A percentile compares a stretch with the other conserved stretches of the same genome.
These are phyloP conservation scores for Lepidium campestre DNA, from an alignment of 441 rosid species.

Conservation along the genomic window DNA sequence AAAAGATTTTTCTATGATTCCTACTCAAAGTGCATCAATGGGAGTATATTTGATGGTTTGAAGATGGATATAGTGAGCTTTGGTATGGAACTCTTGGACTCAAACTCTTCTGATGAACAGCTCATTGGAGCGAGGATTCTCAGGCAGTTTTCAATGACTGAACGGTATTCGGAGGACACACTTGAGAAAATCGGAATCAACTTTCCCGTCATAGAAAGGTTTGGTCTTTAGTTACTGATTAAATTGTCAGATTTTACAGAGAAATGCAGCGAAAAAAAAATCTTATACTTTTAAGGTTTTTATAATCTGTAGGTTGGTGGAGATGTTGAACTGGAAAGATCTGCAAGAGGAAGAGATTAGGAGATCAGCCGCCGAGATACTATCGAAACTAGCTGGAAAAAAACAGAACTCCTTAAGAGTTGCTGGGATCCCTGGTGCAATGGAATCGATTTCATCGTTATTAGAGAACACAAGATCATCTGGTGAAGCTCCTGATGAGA, in stretches of 20 bases:
- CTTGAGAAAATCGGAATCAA: slow-evolving; percentile 78
- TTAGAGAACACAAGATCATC: slow-evolving; percentile 54
- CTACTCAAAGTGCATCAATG: slow-evolving; percentile 67
- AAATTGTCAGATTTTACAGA: background rate
- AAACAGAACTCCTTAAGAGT: slow-evolving; percentile 82
- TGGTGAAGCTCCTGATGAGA: slow-evolving; percentile 64
- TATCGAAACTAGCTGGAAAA: slow-evolving; percentile 72
- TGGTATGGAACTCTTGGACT: slow-evolving; percentile 65
- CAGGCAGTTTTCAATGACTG: slow-evolving; percentile 44
- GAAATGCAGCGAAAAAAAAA: background rate
- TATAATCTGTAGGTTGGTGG: slow-evolving; percentile 38
- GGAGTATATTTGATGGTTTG: slow-evolving; percentile 86
- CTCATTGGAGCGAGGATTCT: slow-evolving; percentile 74
- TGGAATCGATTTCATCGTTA: slow-evolving; percentile 91
- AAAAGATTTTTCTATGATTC: slow-evolving; percentile 86
- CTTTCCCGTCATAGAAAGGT: slow-evolving; percentile 57
- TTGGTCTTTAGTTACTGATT: background rate
- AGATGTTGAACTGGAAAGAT: slow-evolving; percentile 95
- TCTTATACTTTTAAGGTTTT: background rate
- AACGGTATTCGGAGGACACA: slow-evolving; percentile 61
- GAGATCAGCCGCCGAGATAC: slow-evolving; percentile 67
- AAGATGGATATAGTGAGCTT: slow-evolving; percentile 85
- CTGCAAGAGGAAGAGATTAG: slow-evolving; percentile 77
- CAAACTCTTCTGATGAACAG: slow-evolving; percentile 79
- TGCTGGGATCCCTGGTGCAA: slow-evolving; percentile 81